These are phyloP conservation scores for Lachnellula subtilissima DNA, from an alignment of 2,329 filamentous ascomycete genomes.

Conservation along the genomic window DNA sequence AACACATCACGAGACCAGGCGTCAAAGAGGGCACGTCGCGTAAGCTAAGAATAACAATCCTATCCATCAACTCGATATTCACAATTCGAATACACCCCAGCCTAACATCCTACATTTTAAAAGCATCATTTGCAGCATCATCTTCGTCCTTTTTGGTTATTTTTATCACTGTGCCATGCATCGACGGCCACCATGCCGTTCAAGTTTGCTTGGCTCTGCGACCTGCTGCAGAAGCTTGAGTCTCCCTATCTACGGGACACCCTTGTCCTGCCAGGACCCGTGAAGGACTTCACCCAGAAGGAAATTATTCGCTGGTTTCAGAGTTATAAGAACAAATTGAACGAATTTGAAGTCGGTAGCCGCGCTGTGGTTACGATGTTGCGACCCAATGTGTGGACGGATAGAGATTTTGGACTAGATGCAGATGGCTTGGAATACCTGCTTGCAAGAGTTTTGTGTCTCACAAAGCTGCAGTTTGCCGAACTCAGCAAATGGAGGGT, in stretches of 20 bases:
- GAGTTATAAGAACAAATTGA: conserved; percentile 53
- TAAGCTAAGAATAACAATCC: not conserved
- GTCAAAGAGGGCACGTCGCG: not conserved
- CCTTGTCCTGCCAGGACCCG: conserved; percentile 33
- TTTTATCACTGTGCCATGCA: conserved; percentile 1
- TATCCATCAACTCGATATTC: not conserved
- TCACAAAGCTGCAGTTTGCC: conserved; percentile 56
- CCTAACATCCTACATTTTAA: not conserved
- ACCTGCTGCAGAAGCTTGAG: conserved; percentile 67
- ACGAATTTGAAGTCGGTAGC: conserved; percentile 51
- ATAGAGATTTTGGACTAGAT: conserved; percentile 72
- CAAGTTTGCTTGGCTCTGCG: conserved; percentile 66
- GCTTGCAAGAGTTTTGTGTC: conserved; percentile 60
- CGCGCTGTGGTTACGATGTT: conserved; percentile 69
- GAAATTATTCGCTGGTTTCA: conserved; percentile 64
- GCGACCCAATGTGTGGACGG: conserved; percentile 69
- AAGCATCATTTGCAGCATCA: not conserved
- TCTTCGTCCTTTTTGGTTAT: conserved; percentile 2
- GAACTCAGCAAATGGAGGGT: conserved; percentile 59
- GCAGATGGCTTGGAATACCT: conserved; percentile 56
- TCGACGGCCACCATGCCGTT: conserved; percentile 49
- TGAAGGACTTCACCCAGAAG: conserved; percentile 51
- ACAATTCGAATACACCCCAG: not conserved
- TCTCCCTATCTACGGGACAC: conserved; percentile 33
- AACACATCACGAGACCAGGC: not conserved